phyloP scores from a whole-genome alignment of 176 grass and related monocot genomes.

The Avena sativa region DNA sequence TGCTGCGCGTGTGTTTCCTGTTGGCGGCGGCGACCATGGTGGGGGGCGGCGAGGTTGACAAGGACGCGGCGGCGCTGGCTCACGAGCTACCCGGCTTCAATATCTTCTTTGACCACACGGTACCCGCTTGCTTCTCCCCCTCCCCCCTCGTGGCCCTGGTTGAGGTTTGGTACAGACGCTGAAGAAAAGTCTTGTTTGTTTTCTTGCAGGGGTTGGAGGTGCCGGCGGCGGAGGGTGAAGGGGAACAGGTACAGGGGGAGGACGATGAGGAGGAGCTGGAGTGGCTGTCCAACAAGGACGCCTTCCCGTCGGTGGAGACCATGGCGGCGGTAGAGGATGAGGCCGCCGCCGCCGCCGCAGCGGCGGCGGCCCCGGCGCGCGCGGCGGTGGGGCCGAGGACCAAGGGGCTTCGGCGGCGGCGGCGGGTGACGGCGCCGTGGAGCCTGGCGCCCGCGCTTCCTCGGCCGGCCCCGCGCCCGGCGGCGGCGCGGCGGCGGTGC shows the following conservation, averaged over 20 bases:
- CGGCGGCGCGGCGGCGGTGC: conserved; percentile 52
- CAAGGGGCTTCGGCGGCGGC: conserved; percentile 51
- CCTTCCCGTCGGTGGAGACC: conserved; percentile 74
- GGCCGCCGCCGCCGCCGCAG: conserved; percentile 15
- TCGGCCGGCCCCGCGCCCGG: conserved; percentile 1
- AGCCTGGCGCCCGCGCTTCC: conserved; percentile 42
- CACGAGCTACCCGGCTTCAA: conserved; percentile 50
- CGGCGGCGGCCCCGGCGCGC: neutral
- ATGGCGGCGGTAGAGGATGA: conserved; percentile 41
- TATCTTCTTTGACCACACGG: conserved; percentile 64
- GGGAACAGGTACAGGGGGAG: neutral
- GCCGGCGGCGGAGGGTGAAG: conserved; percentile 43
- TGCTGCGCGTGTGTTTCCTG: conserved; percentile 9
- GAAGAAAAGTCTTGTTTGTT: conserved; percentile 26
- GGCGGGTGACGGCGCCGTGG: conserved; percentile 48
- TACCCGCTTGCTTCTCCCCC: conserved; percentile 22
- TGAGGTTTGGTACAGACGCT: conserved; percentile 1
- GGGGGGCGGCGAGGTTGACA: conserved; percentile 22
- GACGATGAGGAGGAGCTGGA: conserved; percentile 82
- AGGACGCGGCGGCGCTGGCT: conserved; percentile 38
- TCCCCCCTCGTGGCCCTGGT: neutral
- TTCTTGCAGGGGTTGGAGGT: conserved; percentile 56
- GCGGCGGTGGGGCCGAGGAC: conserved; percentile 56
- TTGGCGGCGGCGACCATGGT: conserved; percentile 51
- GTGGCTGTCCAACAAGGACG: conserved; percentile 85